Base-by-base conservation (phyloP, 768 basidiomycete genomes). In the Cystoderma amianthinum region DNA sequence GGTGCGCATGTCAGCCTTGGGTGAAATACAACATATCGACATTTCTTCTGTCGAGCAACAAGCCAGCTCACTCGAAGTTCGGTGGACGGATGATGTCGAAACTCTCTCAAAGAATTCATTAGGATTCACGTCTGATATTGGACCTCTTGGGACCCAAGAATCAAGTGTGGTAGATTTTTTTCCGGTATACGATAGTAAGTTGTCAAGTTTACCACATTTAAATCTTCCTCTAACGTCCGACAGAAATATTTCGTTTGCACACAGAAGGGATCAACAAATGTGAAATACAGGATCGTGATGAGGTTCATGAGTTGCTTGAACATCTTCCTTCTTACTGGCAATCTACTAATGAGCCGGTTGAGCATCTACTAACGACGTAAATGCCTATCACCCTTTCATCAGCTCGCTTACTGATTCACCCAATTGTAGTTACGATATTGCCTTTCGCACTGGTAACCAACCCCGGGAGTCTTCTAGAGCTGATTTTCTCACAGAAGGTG, bases 321-420 rank as follows among this genome's bases (percentile, higher is more conserved):
- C 64, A 56, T 28, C 68, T 86, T 45, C 69, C 78, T 0, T 59
- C 60, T 5, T 76, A 76, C 47, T 80, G 78, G 74, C 74, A 78
- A 49, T 62, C 64, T n/a, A 45, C 59, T 2, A 73, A 78, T 42
- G 58, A 54, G 19, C 63, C 69, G 2, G 48, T 65, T 1, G 78
- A 81, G 28, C 63, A 76, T 39, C 62, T 82, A 47, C 49, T 87
- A 18, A 89, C 82, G 19, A 70, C 67, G 87, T 89, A 48, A 48
- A 63, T 50, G 11, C 38, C 30, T 30, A 22, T 22, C 22, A 30
- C 18, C n/a, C n/a, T 28, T 28, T 28, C n/a, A n/a, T 28, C 25
- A 28, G 7, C n/a, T n/a, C 25, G n/a, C 7, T n/a, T 7, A 7
- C 25, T 7, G n/a, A 28, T 7, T 28, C 16, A 42, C 30, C 33